These are phyloP conservation scores for Cercospora nicotianae DNA, from an alignment of 2,329 filamentous ascomycete genomes.

Conservation along the genomic window DNA sequence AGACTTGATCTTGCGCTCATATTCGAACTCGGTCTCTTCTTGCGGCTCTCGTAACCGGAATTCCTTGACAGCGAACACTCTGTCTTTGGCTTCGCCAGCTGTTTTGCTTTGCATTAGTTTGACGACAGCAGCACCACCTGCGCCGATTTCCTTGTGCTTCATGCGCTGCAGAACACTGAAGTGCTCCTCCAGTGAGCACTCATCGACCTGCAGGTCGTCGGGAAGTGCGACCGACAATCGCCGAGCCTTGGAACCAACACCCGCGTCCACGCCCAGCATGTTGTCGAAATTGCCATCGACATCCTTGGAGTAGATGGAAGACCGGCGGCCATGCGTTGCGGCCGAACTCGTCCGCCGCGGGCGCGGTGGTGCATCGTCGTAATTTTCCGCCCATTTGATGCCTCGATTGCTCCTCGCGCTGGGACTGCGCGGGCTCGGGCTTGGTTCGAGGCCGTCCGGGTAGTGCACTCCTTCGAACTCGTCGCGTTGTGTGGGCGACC, in stretches of 20 bases:
- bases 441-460: slow-evolving; percentile 22
- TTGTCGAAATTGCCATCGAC: slow-evolving; percentile 31
- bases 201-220: slow-evolving; percentile 36
- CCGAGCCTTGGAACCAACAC: slow-evolving; percentile 40
- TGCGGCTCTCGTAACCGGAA: slow-evolving; percentile 71
- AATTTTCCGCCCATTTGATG: slow-evolving; percentile 29
- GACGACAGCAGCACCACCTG: slow-evolving; percentile 80
- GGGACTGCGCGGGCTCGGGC: slow-evolving; percentile 19
- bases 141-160: slow-evolving; percentile 73
- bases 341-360: slow-evolving; percentile 33
- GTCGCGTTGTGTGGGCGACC: slow-evolving; percentile 20
- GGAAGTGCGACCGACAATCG: slow-evolving; percentile 37
- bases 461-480: slow-evolving; percentile 21
- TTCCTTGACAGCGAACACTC: slow-evolving; percentile 79
- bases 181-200: slow-evolving; percentile 47
- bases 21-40: slow-evolving; percentile 68
- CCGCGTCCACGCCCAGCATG: slow-evolving; percentile 35
- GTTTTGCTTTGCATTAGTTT: slow-evolving; percentile 75
- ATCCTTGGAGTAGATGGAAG: slow-evolving; percentile 36
- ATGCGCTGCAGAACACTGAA: slow-evolving; percentile 67
- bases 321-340: slow-evolving; percentile 32
- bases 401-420: slow-evolving; percentile 25
- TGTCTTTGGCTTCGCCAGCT: slow-evolving; percentile 43
- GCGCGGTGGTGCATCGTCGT: slow-evolving; percentile 15
- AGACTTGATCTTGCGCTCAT: slow-evolving; percentile 86